Percentiles rank a stretch among this genome's conserved stretches.
These are phyloP conservation scores for Candida sp. DNA, from an alignment of 1,139 yeast species.

Conservation along the genomic window DNA sequence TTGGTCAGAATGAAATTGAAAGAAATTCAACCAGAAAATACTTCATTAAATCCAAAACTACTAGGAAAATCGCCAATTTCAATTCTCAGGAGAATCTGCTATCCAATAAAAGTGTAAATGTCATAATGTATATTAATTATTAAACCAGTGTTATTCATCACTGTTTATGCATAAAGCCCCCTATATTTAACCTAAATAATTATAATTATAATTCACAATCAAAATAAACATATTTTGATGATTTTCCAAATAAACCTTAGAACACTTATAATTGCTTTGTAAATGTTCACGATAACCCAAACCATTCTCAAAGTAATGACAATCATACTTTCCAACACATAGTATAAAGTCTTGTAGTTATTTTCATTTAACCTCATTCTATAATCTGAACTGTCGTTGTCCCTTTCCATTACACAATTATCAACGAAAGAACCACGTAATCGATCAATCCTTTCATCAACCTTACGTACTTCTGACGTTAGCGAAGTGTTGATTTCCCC, in stretches of 20 bases:
- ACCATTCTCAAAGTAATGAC: constrained; percentile 62
- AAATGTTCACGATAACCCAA: constrained; percentile 68
- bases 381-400: constrained; percentile 13
- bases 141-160: background rate
- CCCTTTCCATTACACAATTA: constrained; percentile 20
- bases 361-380: constrained; percentile 22
- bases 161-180: background rate
- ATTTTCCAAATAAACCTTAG: constrained; percentile 33
- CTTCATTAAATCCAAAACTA: background rate
- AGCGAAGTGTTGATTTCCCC: constrained; percentile 84
- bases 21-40: constrained; percentile 1
- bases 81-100: constrained; percentile 14
- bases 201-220: too few species aligned
- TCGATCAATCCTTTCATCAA: constrained; percentile 67
- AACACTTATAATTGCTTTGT: constrained; percentile 35
- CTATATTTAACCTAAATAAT: too few species aligned
- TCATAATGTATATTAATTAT: background rate
- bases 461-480: constrained; percentile 64
- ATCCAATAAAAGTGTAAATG: constrained; percentile 17
- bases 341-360: constrained; percentile 36
- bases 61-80: background rate
- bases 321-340: constrained; percentile 42
- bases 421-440: constrained; percentile 37
- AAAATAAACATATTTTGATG: constrained; percentile 25
- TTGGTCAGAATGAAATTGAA: constrained; percentile 16